These are phyloP conservation scores for Didymella glomerata DNA, from an alignment of 2,329 filamentous ascomycete genomes.

Conservation along the genomic window DNA sequence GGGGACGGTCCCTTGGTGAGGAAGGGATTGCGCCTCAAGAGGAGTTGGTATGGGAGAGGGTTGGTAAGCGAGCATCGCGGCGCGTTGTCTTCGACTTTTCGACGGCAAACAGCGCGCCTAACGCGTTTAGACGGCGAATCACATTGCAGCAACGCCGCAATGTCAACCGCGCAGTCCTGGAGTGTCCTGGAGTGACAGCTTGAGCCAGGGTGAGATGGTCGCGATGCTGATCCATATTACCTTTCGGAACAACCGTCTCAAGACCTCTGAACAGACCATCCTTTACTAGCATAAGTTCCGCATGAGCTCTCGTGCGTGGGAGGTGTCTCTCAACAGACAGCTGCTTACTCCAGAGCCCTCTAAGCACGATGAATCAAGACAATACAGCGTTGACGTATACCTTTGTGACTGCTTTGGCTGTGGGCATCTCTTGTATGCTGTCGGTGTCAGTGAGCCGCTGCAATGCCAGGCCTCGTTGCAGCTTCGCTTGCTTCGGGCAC, in stretches of 20 bases:
- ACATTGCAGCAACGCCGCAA: conserved; percentile 16
- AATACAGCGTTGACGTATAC: too few relatives aligned
- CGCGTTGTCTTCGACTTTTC: conserved; percentile 23
- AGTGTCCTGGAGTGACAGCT: too few relatives aligned
- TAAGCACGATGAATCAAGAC: too few relatives aligned
- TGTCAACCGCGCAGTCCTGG: neutral
- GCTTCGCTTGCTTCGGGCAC: neutral
- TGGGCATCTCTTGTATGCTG: neutral
- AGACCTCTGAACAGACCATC: too few relatives aligned
- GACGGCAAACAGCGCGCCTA: conserved; percentile 13
- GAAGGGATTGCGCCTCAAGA: conserved; percentile 31
- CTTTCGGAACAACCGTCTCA: too few relatives aligned
- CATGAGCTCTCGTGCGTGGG: too few relatives aligned
- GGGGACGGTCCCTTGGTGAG: conserved; percentile 16
- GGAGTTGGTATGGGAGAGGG: conserved; percentile 21
- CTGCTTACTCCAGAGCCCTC: too few relatives aligned
- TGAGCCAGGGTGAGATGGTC: too few relatives aligned
- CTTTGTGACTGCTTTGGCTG: neutral
- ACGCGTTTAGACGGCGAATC: conserved; percentile 10
- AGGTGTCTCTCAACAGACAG: too few relatives aligned
- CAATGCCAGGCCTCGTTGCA: neutral
- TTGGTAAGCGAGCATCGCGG: conserved; percentile 29
- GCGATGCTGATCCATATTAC: too few relatives aligned
- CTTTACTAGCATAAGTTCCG: too few relatives aligned
- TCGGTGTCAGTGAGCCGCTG: neutral